Percentiles rank a stretch among this genome's conserved stretches.
Conservation (phyloP, 805 yeast species). For the Teunomyces panamensis region DNA sequence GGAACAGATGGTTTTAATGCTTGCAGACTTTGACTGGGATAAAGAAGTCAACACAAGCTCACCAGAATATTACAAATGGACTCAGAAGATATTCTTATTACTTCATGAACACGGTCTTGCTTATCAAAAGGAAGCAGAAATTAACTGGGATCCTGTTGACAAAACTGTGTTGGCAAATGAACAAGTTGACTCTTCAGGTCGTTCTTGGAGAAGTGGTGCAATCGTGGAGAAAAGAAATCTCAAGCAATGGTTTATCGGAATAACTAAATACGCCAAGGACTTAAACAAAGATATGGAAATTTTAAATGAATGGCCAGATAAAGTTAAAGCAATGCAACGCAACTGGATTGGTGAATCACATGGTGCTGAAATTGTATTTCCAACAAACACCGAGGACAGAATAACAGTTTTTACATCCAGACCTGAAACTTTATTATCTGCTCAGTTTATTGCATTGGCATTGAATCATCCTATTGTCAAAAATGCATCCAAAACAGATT, state of each 20-base stretch:
- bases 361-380: constrained; percentile 71
- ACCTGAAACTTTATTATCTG: constrained; percentile 82
- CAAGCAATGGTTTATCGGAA: constrained; percentile 92
- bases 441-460: constrained; percentile 79
- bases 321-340: constrained; percentile 85
- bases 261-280: constrained; percentile 74
- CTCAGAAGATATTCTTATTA: constrained; percentile 79
- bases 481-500: constrained; percentile 35
- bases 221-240: constrained; percentile 76
- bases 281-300: constrained; percentile 60
- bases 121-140: constrained; percentile 80
- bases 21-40: constrained; percentile 92
- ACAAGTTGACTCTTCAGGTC: constrained; percentile 88
- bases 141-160: constrained; percentile 98
- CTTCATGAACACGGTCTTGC: constrained; percentile 77
- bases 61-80: constrained; percentile 88
- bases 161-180: constrained; percentile 92
- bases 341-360: constrained; percentile 91
- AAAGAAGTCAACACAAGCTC: constrained; percentile 82
- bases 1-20: constrained; percentile 71
- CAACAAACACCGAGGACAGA: constrained; percentile 17
- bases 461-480: constrained; percentile 62
- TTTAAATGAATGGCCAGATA: constrained; percentile 79
- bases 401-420: constrained; percentile 78
- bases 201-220: constrained; percentile 98